Evolutionary conservation across 2,329 filamentous ascomycete genomes (phyloP).

Genomic region (Exophiala oligosperma): DNA sequence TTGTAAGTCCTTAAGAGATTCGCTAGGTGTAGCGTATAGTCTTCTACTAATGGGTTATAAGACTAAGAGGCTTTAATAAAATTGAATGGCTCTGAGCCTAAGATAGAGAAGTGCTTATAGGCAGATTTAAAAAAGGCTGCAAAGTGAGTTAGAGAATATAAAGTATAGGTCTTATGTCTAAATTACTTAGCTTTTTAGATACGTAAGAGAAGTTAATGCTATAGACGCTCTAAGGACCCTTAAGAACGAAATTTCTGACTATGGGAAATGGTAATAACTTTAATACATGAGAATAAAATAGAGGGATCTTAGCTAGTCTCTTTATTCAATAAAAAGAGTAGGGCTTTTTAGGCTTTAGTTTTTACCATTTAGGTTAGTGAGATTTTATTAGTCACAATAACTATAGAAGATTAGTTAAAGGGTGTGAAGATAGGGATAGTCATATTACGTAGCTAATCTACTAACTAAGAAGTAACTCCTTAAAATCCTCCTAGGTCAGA

Average conservation of each 20-base stretch:
- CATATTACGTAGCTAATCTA: constrained; percentile 24
- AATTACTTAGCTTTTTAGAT: constrained; percentile 10
- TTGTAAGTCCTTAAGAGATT: constrained; percentile 27
- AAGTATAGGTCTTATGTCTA: constrained; percentile 3
- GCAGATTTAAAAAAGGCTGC: constrained; percentile 25
- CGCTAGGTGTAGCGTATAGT: constrained; percentile 27
- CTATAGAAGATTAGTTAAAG: constrained; percentile 15
- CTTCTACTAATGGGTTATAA: constrained; percentile 25
- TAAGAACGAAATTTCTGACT: constrained; percentile 25
- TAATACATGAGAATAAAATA: constrained; percentile 26
- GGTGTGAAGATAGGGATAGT: constrained; percentile 1
- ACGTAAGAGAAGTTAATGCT: constrained; percentile 24
- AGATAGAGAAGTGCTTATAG: constrained; percentile 22
- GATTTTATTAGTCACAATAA: constrained; percentile 29
- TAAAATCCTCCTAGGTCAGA: constrained; percentile 30
- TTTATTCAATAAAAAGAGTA: constrained; percentile 29
- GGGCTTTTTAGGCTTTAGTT: constrained; percentile 27
- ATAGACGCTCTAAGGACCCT: constrained; percentile 26
- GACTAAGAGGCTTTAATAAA: constrained; percentile 27
- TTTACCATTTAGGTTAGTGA: constrained; percentile 19
- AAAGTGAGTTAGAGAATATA: constrained; percentile 31
- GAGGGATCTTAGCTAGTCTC: constrained; percentile 27
- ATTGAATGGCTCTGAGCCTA: constrained; percentile 24
- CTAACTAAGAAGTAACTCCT: constrained; percentile 26
- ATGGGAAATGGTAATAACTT: constrained; percentile 29